phyloP scores from a whole-genome alignment of 768 basidiomycete genomes.

The Hygrocybe punicea region DNA sequence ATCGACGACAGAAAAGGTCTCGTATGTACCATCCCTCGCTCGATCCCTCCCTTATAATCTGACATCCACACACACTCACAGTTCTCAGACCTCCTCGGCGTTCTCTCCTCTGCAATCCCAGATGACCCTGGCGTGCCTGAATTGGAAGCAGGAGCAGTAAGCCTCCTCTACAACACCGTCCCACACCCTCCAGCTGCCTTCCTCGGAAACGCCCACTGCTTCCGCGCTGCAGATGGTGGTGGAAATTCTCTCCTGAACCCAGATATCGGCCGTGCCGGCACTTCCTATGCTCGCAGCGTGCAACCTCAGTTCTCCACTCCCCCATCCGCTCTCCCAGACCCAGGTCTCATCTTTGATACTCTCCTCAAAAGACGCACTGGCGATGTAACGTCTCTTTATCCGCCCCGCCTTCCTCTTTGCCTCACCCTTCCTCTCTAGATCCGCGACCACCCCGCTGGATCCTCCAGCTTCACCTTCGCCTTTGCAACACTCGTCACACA shows the following conservation, averaged over 20 bases:
- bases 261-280: conserved; percentile 48
- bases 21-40: conserved; percentile 17
- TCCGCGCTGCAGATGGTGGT: conserved; percentile 49
- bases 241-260: conserved; percentile 47
- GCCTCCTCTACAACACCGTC: conserved; percentile 54
- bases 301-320: conserved; percentile 43
- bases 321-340: conserved; percentile 47
- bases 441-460: conserved; percentile 50
- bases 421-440: conserved; percentile 29
- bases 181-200: conserved; percentile 47
- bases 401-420: conserved; percentile 25
- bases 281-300: conserved; percentile 53
- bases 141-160: conserved; percentile 26
- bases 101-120: conserved; percentile 27
- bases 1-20: conserved; percentile 44
- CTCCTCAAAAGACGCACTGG: conserved; percentile 45
- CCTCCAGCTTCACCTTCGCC: conserved; percentile 62
- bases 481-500: conserved; percentile 66
- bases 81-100: conserved; percentile 29
- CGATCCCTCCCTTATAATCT: neutral
- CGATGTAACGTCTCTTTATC: conserved; percentile 31
- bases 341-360: conserved; percentile 59
- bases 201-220: conserved; percentile 35
- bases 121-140: conserved; percentile 19
- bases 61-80: conserved; percentile 5